Conservation (phyloP, 306 rosid genomes). For the Mimosa pudica region DNA sequence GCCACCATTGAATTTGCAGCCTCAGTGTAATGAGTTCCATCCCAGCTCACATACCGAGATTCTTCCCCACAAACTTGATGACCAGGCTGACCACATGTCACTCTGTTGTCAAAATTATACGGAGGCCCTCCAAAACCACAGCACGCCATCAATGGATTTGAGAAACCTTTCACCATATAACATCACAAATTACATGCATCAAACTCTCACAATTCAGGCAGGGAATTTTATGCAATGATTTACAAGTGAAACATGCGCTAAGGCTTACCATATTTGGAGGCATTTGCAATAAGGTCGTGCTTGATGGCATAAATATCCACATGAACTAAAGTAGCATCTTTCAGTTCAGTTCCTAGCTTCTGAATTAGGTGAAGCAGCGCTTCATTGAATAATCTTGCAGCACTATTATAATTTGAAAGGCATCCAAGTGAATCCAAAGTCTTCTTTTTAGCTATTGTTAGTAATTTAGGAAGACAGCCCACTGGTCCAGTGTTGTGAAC, state of each 20-base stretch:
- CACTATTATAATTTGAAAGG: constrained; percentile 66
- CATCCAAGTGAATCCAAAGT: constrained; percentile 73
- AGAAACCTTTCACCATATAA: constrained; percentile 56
- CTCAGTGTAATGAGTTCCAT: constrained; percentile 78
- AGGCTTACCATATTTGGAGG: constrained; percentile 66
- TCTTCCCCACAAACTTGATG: constrained; percentile 66
- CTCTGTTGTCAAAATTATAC: constrained; percentile 65
- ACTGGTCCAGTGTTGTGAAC: constrained; percentile 92
- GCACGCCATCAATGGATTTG: constrained; percentile 79
- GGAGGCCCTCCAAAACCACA: constrained; percentile 95
- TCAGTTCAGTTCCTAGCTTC: constrained; percentile 56
- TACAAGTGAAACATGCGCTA: constrained; percentile 11
- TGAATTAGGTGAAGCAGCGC: constrained; percentile 49
- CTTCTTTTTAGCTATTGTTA: constrained; percentile 49
- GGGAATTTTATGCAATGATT: not conserved
- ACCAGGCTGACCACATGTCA: constrained; percentile 84
- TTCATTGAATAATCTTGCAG: constrained; percentile 74
- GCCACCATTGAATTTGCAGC: constrained; percentile 73
- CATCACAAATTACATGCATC: constrained; percentile 32
- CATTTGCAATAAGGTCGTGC: constrained; percentile 72
- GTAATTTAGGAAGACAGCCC: constrained; percentile 89
- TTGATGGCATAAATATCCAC: constrained; percentile 83
- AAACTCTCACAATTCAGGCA: not conserved
- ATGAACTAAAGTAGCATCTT: constrained; percentile 66
- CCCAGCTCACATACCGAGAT: constrained; percentile 69